Percentiles rank a stretch among this genome's conserved stretches.
phyloP scores from a whole-genome alignment of 2,329 filamentous ascomycete genomes.

The Dactylella cylindrospora region DNA sequence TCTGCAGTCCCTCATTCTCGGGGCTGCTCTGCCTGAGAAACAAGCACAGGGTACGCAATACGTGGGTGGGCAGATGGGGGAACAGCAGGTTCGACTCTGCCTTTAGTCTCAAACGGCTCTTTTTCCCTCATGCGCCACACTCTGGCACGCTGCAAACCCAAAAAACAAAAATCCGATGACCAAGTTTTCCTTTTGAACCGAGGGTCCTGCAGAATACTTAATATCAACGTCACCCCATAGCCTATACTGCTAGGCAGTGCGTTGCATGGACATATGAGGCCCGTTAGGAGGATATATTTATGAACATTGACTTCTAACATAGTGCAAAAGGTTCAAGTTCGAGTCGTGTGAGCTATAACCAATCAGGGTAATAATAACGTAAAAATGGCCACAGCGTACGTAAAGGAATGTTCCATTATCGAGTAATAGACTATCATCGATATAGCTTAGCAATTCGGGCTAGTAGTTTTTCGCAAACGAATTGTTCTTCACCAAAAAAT shows the following conservation, averaged over 20 bases:
- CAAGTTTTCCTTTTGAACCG: too few species aligned
- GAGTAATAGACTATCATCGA: slow-evolving; percentile 17
- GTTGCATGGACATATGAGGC: slow-evolving; percentile 17
- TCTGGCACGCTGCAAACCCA: slow-evolving; percentile 23
- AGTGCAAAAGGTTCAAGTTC: slow-evolving; percentile 1
- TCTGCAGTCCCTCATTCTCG: slow-evolving; percentile 9
- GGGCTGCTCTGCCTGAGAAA: slow-evolving; percentile 24
- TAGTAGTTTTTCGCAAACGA: not conserved
- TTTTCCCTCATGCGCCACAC: slow-evolving; percentile 38
- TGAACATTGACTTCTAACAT: not conserved
- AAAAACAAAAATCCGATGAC: slow-evolving; percentile 17
- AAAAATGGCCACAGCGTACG: slow-evolving; percentile 29
- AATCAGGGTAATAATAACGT: slow-evolving; percentile 31
- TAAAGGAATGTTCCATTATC: slow-evolving; percentile 24
- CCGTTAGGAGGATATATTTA: not conserved
- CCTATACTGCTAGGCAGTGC: slow-evolving; percentile 10
- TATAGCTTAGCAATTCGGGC: slow-evolving; percentile 8
- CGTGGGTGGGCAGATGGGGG: not conserved
- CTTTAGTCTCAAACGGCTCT: slow-evolving; percentile 1
- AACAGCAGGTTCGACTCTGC: slow-evolving; percentile 11
- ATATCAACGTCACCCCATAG: slow-evolving; percentile 43
- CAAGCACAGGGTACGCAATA: not conserved
- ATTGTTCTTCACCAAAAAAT: not conserved
- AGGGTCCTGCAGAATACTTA: slow-evolving; percentile 43
- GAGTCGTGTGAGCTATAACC: slow-evolving; percentile 26